phyloP scores from a whole-genome alignment of 164 flowering plant species.

The Warburgia ugandensis region DNA sequence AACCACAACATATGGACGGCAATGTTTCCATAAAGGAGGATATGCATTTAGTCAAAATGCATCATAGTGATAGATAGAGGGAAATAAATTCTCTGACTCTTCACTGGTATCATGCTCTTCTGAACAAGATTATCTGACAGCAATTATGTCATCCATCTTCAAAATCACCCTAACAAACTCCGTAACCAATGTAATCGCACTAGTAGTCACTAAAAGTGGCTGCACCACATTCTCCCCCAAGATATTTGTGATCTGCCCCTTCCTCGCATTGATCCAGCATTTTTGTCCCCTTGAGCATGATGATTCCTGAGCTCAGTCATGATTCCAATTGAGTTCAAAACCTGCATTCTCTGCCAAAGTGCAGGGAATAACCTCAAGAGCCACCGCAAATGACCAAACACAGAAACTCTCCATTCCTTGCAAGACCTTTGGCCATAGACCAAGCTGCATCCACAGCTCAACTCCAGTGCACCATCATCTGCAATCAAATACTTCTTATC shows the following conservation, averaged over 20 bases:
- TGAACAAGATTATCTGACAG: slow-evolving; percentile 96
- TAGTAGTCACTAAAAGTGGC: slow-evolving; percentile 92
- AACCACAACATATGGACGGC: too few relatives aligned
- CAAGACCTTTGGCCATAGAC: slow-evolving; percentile 90
- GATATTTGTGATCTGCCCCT: slow-evolving; percentile 93
- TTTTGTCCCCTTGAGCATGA: slow-evolving; percentile 94
- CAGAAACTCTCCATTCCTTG: slow-evolving; percentile 95
- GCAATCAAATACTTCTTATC: slow-evolving; percentile 83
- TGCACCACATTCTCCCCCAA: slow-evolving; percentile 98
- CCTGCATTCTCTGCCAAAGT: slow-evolving; percentile 98
- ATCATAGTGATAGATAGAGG: too few relatives aligned
- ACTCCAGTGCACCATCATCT: slow-evolving; percentile 98
- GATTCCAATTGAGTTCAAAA: slow-evolving; percentile 77
- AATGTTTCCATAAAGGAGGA: too few relatives aligned
- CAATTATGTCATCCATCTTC: slow-evolving; percentile 97
- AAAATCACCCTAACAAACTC: slow-evolving; percentile 96
- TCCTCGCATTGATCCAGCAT: slow-evolving; percentile 95
- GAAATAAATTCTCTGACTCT: too few relatives aligned
- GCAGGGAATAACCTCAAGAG: slow-evolving; percentile 90
- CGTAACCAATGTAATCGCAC: slow-evolving; percentile 79
- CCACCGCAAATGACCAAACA: slow-evolving; percentile 77
- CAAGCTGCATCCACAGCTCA: slow-evolving; percentile 89
- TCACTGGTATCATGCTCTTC: too few relatives aligned
- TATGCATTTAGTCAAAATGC: too few relatives aligned
- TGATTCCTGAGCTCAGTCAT: slow-evolving; percentile 92